Percentiles rank a stretch among this genome's conserved stretches.
Evolutionary conservation across 768 basidiomycete species (phyloP).

Genomic region (Naganishia vishniacii): DNA sequence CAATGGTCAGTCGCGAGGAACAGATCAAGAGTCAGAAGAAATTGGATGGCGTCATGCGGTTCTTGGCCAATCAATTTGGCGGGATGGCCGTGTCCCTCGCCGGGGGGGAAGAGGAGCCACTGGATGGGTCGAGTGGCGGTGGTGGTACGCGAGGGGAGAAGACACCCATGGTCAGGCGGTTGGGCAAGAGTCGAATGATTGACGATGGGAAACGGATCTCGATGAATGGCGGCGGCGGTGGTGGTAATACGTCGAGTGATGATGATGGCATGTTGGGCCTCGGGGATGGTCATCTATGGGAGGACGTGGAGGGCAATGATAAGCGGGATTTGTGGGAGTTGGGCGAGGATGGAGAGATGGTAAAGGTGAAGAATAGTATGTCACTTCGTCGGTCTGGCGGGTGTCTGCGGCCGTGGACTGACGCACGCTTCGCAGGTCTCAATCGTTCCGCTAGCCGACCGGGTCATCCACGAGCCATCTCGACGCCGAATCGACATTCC

Average conservation of each 20-base stretch:
- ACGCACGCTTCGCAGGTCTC: background rate
- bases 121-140: constrained; percentile 6
- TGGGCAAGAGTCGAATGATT: constrained; percentile 46
- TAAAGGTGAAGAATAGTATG: constrained; percentile 17
- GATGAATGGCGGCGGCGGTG: background rate
- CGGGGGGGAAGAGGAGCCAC: constrained; percentile 26
- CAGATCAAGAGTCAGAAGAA: constrained; percentile 94
- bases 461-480: constrained; percentile 3
- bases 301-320: constrained; percentile 29
- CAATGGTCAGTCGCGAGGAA: constrained; percentile 66
- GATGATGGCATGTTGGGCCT: constrained; percentile 13
- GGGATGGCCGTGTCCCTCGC: constrained; percentile 25
- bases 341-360: constrained; percentile 14
- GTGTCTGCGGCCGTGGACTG: too few relatives aligned
- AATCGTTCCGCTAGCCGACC: background rate
- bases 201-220: constrained; percentile 32
- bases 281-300: constrained; percentile 5
- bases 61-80: constrained; percentile 80
- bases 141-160: constrained; percentile 4
- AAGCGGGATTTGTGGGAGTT: constrained; percentile 34
- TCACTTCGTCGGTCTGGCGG: too few relatives aligned
- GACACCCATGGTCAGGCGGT: constrained; percentile 36
- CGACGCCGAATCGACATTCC: constrained; percentile 16
- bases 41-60: constrained; percentile 89
- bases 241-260: too few relatives aligned